phyloP scores from a whole-genome alignment of 345 rosid genomes.

The Bruguiera sexangula region DNA sequence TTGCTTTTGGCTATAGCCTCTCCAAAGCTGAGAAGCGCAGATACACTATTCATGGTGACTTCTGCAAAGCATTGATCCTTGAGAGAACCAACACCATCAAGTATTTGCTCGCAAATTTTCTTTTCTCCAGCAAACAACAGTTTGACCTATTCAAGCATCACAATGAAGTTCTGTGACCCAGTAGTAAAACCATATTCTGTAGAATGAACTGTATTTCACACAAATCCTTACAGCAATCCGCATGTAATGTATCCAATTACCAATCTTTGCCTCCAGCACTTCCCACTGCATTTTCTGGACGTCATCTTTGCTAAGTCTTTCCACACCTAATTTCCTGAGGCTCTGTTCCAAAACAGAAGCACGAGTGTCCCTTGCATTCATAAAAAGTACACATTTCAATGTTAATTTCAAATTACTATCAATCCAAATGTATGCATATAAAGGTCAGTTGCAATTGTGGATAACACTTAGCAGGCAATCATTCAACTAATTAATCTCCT shows the following conservation, averaged over 20 bases:
- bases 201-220: slow-evolving; percentile 9
- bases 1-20: slow-evolving; percentile 97
- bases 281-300: slow-evolving; percentile 99
- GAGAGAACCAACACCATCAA: slow-evolving; percentile 67
- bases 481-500: background rate
- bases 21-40: slow-evolving; percentile 87
- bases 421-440: slow-evolving; percentile 1
- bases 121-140: slow-evolving; percentile 81
- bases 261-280: slow-evolving; percentile 93
- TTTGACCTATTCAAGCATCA: slow-evolving; percentile 65
- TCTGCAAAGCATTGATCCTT: slow-evolving; percentile 87
- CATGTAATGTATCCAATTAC: slow-evolving; percentile 97
- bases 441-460: background rate
- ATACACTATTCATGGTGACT: slow-evolving; percentile 72
- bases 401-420: background rate
- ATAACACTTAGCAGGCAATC: background rate
- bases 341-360: slow-evolving; percentile 88
- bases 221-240: slow-evolving; percentile 69
- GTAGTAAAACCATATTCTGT: background rate
- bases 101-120: slow-evolving; percentile 84
- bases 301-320: slow-evolving; percentile 91
- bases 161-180: slow-evolving; percentile 2
- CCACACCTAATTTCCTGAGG: slow-evolving; percentile 85
- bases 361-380: slow-evolving; percentile 66
- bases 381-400: slow-evolving; percentile 7